phyloP scores from a whole-genome alignment of 129 eudicot species.

The Lactuca saligna region DNA sequence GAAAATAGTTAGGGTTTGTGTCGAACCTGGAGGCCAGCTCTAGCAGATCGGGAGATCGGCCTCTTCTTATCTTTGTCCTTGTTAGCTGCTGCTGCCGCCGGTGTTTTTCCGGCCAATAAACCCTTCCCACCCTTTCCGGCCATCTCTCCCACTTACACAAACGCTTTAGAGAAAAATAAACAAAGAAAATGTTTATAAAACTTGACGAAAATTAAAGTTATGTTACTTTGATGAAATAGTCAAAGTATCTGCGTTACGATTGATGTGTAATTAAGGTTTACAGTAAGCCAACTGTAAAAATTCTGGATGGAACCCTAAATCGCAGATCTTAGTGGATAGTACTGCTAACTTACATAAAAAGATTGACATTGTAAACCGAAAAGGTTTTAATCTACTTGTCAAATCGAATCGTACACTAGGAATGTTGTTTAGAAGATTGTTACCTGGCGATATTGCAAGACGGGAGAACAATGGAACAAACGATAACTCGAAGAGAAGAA shows the following conservation, averaged over 20 bases:
- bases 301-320: not conserved
- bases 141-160: constrained; percentile 33
- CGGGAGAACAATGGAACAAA: not conserved
- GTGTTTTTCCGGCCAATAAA: constrained; percentile 62
- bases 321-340: not conserved
- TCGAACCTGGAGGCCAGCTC: constrained; percentile 75
- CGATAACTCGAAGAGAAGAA: not conserved
- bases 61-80: constrained; percentile 72
- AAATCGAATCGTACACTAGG: not conserved
- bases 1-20: not conserved
- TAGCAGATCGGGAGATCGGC: constrained; percentile 57
- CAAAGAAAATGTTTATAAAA: not conserved
- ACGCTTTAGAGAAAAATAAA: not conserved
- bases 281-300: not conserved
- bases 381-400: not conserved
- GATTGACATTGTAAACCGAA: not conserved
- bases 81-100: constrained; percentile 49
- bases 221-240: not conserved
- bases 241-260: not conserved
- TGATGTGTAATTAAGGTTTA: not conserved
- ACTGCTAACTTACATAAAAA: not conserved
- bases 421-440: not conserved
- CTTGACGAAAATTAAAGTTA: not conserved
- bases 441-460: not conserved
- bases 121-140: constrained; percentile 87